These are phyloP conservation scores for Collariella sp. DNA, from an alignment of 495 filamentous ascomycete species.

Conservation along the genomic window DNA sequence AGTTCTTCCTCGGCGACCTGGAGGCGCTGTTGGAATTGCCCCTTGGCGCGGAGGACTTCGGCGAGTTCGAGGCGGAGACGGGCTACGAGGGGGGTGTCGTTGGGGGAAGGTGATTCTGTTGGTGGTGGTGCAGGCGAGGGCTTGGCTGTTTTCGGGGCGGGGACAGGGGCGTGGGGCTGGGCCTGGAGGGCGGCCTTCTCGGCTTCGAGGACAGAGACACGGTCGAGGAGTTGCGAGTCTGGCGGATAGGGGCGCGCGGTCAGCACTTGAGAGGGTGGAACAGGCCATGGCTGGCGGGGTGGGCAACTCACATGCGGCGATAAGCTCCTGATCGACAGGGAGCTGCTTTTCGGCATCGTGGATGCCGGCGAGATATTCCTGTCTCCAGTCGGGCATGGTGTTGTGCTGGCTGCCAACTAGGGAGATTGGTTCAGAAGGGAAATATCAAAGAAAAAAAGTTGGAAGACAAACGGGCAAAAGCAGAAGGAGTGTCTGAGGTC, in stretches of 20 bases:
- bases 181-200: constrained; percentile 35
- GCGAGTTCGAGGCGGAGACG: constrained; percentile 55
- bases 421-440: background rate
- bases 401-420: background rate
- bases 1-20: constrained; percentile 52
- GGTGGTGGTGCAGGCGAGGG: background rate
- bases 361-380: constrained; percentile 37
- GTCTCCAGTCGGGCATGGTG: constrained; percentile 40
- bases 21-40: constrained; percentile 53
- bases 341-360: constrained; percentile 35
- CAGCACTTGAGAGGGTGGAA: constrained; percentile 7
- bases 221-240: constrained; percentile 66
- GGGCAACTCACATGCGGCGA: constrained; percentile 35
- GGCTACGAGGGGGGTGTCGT: constrained; percentile 30
- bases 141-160: constrained; percentile 8
- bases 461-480: background rate
- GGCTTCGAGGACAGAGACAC: constrained; percentile 49
- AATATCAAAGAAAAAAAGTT: background rate
- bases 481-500: background rate
- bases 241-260: constrained; percentile 2
- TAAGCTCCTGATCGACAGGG: constrained; percentile 37
- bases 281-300: background rate
- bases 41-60: constrained; percentile 65
- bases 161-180: constrained; percentile 14
- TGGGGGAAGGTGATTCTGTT: constrained; percentile 11